Percentiles rank a stretch among this genome's conserved stretches.
Conservation (phyloP, 1,284 basidiomycete species). For the Abortiporus biennis region DNA sequence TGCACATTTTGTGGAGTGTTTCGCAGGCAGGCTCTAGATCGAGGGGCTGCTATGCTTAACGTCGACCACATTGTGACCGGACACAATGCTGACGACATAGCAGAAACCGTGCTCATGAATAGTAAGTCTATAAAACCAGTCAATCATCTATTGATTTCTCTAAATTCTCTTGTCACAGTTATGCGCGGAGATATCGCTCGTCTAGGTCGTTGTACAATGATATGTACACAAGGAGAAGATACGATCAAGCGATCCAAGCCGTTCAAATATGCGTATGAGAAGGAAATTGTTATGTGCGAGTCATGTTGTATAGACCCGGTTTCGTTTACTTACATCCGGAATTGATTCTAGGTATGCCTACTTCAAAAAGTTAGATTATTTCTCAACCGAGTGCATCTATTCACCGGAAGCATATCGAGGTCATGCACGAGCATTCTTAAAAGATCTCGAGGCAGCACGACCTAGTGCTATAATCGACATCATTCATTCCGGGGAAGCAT, state of each 20-base stretch:
- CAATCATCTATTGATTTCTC: background rate
- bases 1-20: constrained; percentile 99
- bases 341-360: constrained; percentile 81
- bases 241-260: constrained; percentile 97
- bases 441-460: constrained; percentile 90
- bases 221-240: constrained; percentile 90
- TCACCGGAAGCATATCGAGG: constrained; percentile 98
- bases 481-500: constrained; percentile 92
- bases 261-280: constrained; percentile 99
- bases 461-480: constrained; percentile 97
- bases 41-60: constrained; percentile 83
- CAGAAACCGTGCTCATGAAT: constrained; percentile 99
- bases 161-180: constrained; percentile 44
- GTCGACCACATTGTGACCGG: constrained; percentile 99
- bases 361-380: constrained; percentile 98
- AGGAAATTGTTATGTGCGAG: constrained; percentile 96
- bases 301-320: no score
- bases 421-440: constrained; percentile 90
- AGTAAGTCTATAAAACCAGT: constrained; percentile 50
- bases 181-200: constrained; percentile 97
- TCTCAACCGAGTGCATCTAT: constrained; percentile 99
- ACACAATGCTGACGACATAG: constrained; percentile 98
- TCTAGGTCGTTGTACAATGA: constrained; percentile 88
- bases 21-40: constrained; percentile 90
- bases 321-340: constrained; percentile 5